Percentiles rank a stretch among this genome's conserved stretches.
Conservation (phyloP, 2,329 filamentous ascomycete species). For the Stachybotrys chartarum region DNA sequence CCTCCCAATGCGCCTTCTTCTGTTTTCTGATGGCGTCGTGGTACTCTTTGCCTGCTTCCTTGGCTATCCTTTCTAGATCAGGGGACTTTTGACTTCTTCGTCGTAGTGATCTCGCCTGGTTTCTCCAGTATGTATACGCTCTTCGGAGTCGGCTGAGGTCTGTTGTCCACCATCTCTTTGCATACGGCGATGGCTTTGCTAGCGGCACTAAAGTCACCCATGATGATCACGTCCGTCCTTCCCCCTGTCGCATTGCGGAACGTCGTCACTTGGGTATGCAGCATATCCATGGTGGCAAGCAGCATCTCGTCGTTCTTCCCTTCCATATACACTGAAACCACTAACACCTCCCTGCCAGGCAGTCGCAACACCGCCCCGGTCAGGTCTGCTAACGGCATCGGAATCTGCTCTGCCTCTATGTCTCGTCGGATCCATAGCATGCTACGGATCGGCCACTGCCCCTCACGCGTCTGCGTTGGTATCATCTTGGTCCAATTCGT, state of each 20-base stretch:
- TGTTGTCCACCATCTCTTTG: conserved; percentile 1
- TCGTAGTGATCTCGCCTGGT: neutral
- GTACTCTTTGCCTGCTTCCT: conserved; percentile 2
- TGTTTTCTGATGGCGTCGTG: conserved; percentile 11
- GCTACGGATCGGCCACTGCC: conserved; percentile 1
- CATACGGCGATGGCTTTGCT: conserved; percentile 1
- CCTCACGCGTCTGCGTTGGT: conserved; percentile 1
- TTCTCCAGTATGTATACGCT: conserved; percentile 1
- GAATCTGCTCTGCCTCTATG: conserved; percentile 1
- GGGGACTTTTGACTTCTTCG: neutral
- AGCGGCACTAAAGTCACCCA: neutral
- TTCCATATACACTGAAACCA: neutral
- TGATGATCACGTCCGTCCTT: neutral
- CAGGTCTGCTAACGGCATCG: neutral
- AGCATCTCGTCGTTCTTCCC: neutral
- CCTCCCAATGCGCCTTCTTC: conserved; percentile 15
- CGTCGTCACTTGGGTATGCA: neutral
- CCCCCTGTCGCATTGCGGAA: neutral
- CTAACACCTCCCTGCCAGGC: neutral
- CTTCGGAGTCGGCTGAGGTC: conserved; percentile 1
- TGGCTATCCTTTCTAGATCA: conserved; percentile 1
- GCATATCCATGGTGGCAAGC: neutral
- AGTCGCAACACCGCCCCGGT: conserved; percentile 1
- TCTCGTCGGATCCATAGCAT: conserved; percentile 1
- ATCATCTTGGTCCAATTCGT: conserved; percentile 3